Base-by-base conservation (phyloP, 306 rosid genomes). In the Sindora glabra region DNA sequence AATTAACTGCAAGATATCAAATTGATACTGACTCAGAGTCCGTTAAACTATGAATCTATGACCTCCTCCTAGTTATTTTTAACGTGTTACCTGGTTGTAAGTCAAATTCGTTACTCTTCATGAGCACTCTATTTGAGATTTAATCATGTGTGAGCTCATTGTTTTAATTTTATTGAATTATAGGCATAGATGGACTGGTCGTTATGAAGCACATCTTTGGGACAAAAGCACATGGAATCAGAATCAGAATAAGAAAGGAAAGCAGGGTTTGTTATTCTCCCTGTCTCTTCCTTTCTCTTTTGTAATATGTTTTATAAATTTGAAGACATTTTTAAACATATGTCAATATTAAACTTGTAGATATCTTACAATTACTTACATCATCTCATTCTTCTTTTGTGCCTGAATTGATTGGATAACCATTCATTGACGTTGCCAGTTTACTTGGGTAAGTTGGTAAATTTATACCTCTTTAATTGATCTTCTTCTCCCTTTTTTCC, bases 181-280 rank as follows among this genome's bases (percentile, higher is more conserved):
- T 64, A 92, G 99, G 81, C 99, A 94, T 92, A 89, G 99, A 71
- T 92, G 99, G 99, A 92, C 99, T 6, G 99, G 99, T 62, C 99
- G 99, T 37, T 92, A 92, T 52, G 99, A 94, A 67, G 99, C 99
- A 48, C 99, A 94, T 74, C 99, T 94, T 29, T 94, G 99, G 99
- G 99, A 94, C 78, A 94, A 94, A 69, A 94, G 94, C 61, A 94
- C 97, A 19, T 94, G 99, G 99, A 94, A 94, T 42, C 99, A 94
- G 62, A 94, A 94, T 70, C 99, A 94, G 83, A 94, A 94, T 60
- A 94, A 94, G 79, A 94, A 94, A 80, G 99, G 99, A 70, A 94
- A 94, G 64, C 99, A 94, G 86, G 99, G 99, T 92, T 13, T 70
- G 23, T 39, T 57, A 13, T 29, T 22, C 22, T 24, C 21, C 10